Evolutionary conservation across 2,329 filamentous ascomycete species (phyloP), one percentile per base, ranked within the genome.

Genomic region (Alternaria rosae): DNA sequence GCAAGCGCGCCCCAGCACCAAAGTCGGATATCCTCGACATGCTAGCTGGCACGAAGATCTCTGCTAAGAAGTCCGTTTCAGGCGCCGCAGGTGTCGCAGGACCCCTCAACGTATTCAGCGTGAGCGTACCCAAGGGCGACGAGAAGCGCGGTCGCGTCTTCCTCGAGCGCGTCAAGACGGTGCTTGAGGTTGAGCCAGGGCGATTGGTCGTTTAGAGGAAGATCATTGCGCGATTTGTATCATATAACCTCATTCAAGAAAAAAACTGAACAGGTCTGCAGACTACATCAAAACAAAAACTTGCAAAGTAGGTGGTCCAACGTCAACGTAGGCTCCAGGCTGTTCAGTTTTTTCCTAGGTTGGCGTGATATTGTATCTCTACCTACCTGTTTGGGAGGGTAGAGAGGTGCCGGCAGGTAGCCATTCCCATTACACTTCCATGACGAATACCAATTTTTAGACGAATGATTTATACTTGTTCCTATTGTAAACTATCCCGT

Each of bases 11-110:
- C 12, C 4, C n/a, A 65, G 79, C 77, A 13, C 68, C 80, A n/a
- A 83, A 84, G 71, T 71, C 84, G 20, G 94, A 98, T 77, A 89
- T 98, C 54, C 89, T 97, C 70, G 95, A 98, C 76, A 84, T 97
- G 47, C 86, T 97, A 38, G 64, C 70, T 21, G 76, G 76, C 35
- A 79, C 77, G 66, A 54, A 62, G 57, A 61, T 78, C 4, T 41
- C 25, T 2, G 75, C 72, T 74, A 78, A 76, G 64, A 61, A 70
- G 35, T 21, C 57, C 43, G 35, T 62, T 5, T 64, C 64, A 55
- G 70, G 70, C 43, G 74, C 68, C 41, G 15, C 48, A 41, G 78
- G 74, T 42, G 54, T 58, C 13, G 70, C 83, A 21, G 76, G 83
- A 4, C 87, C 89, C 13, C 82, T 87, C 57, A 96, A 97, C 77